Evolutionary conservation across 2,329 filamentous ascomycete species (phyloP), one percentile per base, ranked within the genome.

Genomic region (Microsporum canis): DNA sequence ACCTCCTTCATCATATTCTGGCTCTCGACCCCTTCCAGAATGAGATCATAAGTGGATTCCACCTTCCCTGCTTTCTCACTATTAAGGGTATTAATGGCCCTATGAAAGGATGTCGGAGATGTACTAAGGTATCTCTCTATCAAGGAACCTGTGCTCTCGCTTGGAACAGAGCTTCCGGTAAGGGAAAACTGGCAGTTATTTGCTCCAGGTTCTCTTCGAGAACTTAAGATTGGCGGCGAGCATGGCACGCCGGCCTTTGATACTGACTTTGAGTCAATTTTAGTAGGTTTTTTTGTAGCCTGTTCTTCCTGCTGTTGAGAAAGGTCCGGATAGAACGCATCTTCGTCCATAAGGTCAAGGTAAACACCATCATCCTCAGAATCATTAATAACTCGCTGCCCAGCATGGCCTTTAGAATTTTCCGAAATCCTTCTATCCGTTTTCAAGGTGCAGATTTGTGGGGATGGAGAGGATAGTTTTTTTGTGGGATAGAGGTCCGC

Each of bases 401-500:
- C n/a, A 39, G 31, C 39, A 31, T 12, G 55, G 55, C 10, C 5
- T 14, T 45, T 27, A 27, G 38, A 29, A 29, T 58, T 34, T 61
- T 61, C 60, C 60, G 17, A 66, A 65, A 8, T 45, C 56, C 6
- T 53, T 63, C 29, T 51, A 62, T n/a, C 39, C 34, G 6, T 60
- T 64, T 34, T 59, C 51, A 4, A 59, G 57, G n/a, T 62, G 43
- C 17, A 60, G 61, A 8, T n/a, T 39, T 53, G 10, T 31, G 38
- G 31, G 33, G 38, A n/a, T 14, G 55, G 55, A 14, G 62, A 68
- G 63, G 38, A 43, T 5, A 47, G 14, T 34, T 70, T 71, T n/a
- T 65, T 68, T 1, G 73, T 70, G 1, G 71, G 73, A 4, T 68
- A 62, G 27, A 75, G 66, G 61, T 76, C 74, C 4, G 70, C 72